Evolutionary conservation across 2,329 filamentous ascomycete genomes (phyloP).

Genomic region (Alternaria viburni): DNA sequence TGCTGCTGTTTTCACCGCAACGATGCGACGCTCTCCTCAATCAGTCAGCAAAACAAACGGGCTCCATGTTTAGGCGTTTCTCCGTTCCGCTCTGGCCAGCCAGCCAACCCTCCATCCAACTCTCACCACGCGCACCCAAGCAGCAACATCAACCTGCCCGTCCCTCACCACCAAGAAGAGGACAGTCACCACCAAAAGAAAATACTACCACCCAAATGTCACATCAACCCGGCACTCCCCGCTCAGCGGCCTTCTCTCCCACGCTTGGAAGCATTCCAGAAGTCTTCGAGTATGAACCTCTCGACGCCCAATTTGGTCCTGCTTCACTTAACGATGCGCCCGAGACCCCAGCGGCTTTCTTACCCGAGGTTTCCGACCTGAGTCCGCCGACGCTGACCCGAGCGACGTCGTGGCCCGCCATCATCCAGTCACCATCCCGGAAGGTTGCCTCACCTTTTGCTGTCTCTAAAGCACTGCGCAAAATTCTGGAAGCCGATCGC

Average conservation of each 20-base stretch:
- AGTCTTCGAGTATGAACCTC: slow-evolving; percentile 31
- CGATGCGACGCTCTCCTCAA: slow-evolving; percentile 24
- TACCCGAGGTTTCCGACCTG: slow-evolving; percentile 26
- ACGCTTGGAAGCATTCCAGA: slow-evolving; percentile 35
- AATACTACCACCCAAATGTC: slow-evolving; percentile 20
- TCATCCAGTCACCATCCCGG: slow-evolving; percentile 28
- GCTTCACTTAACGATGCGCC: slow-evolving; percentile 23
- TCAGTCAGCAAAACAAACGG: slow-evolving; percentile 9
- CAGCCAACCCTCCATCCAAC: slow-evolving; percentile 21
- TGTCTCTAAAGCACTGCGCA: slow-evolving; percentile 28
- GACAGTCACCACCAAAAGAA: slow-evolving; percentile 6
- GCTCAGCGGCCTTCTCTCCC: slow-evolving; percentile 28
- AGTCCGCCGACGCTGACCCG: slow-evolving; percentile 26
- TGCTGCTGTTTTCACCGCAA: slow-evolving; percentile 33
- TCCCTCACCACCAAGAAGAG: slow-evolving; percentile 11
- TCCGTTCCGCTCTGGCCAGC: slow-evolving; percentile 24
- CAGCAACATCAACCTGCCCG: slow-evolving; percentile 3
- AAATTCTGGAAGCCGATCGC: slow-evolving; percentile 31
- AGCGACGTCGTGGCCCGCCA: slow-evolving; percentile 23
- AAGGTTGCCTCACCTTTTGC: slow-evolving; percentile 21
- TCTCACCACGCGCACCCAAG: slow-evolving; percentile 22
- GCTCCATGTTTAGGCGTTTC: slow-evolving; percentile 21
- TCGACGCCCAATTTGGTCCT: slow-evolving; percentile 11
- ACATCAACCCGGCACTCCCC: slow-evolving; percentile 17
- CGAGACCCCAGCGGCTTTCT: slow-evolving; percentile 23